Base-by-base conservation (phyloP, 176 grass and related monocot genomes). In the Avena insularis region DNA sequence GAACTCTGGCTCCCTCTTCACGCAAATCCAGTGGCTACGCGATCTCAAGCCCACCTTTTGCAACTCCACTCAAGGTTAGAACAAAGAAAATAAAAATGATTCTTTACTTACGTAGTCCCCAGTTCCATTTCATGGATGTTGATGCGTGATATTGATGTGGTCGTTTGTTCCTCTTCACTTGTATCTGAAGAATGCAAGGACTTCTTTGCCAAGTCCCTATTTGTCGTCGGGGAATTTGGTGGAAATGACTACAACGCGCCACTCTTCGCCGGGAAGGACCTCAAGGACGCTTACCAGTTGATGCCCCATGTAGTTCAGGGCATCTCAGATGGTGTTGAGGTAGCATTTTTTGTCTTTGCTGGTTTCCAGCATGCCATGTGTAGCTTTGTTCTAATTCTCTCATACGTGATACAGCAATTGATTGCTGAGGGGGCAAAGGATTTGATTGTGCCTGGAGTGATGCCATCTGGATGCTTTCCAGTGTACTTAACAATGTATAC, bases 1-100 rank as follows among this genome's bases (percentile, higher is more conserved):
- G 95, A 90, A 91, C 64, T 95, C 93, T 1, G 95, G 89, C 40
- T 91, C 87, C 12, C 83, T 97, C 79, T 89, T 86, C 93, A 91
- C 88, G 12, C 95, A 97, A 93, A 93, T 97, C 58, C 91, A 95
- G 88, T 97, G 93, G 95, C 71, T 97, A 54, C 89, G 93, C n/a
- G 87, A 91, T 72, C 75, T 95, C 82, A 97, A 91, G 33, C 91
- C 91, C 8, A 91, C 93, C 8, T 23, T 97, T 16, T 97, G 95
- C 82, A 79, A 54, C 27, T 89, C 89, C 49, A 36, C 79, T 12
- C 62, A 84, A 91, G 93, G 95, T 93, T 93, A 87, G 17, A 57
- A 56, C 1, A 13, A 49, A 48, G 7, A 68, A 70, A 72, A 23
- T 14, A 61, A 60, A 61, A 6, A 4, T 23, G 5, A 46, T 69